A percentile compares a stretch with the other conserved stretches of the same genome.
phyloP scores from a whole-genome alignment of 805 yeast genomes.

The Yarrowia osloensis region DNA sequence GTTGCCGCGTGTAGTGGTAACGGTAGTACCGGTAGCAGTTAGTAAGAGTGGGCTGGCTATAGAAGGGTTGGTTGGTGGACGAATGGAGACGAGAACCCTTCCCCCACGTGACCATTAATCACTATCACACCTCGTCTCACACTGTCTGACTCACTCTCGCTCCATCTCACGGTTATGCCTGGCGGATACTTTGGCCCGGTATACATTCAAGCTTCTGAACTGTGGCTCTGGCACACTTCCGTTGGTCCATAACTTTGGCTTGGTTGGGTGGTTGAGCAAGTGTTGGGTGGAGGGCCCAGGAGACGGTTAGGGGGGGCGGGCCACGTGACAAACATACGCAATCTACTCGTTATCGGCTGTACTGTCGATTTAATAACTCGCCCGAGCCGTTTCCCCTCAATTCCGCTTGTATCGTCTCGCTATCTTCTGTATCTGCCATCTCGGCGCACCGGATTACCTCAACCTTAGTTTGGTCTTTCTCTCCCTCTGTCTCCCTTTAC shows the following conservation, averaged over 20 bases:
- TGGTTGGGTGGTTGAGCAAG: not conserved
- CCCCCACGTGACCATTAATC: no score
- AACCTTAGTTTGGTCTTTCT: no score
- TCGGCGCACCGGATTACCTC: constrained; percentile 30
- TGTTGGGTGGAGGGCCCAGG: not conserved
- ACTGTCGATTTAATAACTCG: not conserved
- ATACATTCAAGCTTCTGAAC: not conserved
- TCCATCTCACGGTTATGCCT: no score
- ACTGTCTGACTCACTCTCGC: no score
- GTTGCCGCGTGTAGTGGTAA: not conserved
- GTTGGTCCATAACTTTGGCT: constrained; percentile 29
- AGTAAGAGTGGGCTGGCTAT: no score
- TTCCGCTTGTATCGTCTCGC: not conserved
- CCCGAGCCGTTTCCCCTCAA: not conserved
- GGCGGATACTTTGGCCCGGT: constrained; percentile 26
- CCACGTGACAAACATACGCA: not conserved
- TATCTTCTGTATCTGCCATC: not conserved
- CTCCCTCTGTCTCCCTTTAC: no score
- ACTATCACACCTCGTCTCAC: no score
- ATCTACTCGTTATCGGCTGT: not conserved
- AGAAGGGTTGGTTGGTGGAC: no score
- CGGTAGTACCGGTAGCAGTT: no score
- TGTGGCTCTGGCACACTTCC: not conserved
- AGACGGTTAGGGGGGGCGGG: not conserved
- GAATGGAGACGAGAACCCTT: no score